Percentiles rank a stretch among this genome's conserved stretches.
These are phyloP conservation scores for Phoenix roebelenii DNA, from an alignment of 176 grass and related monocot species.

Conservation along the genomic window DNA sequence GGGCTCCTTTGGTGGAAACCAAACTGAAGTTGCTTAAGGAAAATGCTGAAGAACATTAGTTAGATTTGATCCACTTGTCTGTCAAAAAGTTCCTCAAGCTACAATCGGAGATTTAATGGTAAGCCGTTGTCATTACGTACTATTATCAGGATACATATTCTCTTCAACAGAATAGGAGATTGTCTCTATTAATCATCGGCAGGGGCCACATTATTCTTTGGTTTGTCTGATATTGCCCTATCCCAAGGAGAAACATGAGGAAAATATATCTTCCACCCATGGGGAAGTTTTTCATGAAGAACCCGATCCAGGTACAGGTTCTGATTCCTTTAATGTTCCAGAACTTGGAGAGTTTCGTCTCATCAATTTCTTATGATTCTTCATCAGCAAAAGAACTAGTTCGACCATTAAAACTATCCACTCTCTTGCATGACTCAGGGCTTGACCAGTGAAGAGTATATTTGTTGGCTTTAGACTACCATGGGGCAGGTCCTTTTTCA, in stretches of 20 bases:
- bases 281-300: constrained; percentile 30
- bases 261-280: constrained; percentile 22
- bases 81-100: constrained; percentile 71
- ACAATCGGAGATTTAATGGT: constrained; percentile 85
- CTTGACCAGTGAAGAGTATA: constrained; percentile 75
- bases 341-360: no score
- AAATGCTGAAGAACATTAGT: constrained; percentile 81
- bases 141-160: constrained; percentile 13
- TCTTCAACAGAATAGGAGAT: background rate
- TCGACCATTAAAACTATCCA: no score
- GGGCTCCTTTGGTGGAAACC: constrained; percentile 50
- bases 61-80: constrained; percentile 81
- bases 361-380: no score
- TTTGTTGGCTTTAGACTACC: constrained; percentile 92
- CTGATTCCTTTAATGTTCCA: constrained; percentile 8
- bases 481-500: constrained; percentile 65
- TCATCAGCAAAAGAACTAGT: no score
- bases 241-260: constrained; percentile 68
- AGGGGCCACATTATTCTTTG: constrained; percentile 59
- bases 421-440: constrained; percentile 20
- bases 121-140: constrained; percentile 10
- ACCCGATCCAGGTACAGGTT: constrained; percentile 42
- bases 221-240: constrained; percentile 36
- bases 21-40: constrained; percentile 94
- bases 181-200: constrained; percentile 29